Evolutionary conservation across 2,329 filamentous ascomycete genomes (phyloP).

Genomic region (Botrytis hyacinthi): DNA sequence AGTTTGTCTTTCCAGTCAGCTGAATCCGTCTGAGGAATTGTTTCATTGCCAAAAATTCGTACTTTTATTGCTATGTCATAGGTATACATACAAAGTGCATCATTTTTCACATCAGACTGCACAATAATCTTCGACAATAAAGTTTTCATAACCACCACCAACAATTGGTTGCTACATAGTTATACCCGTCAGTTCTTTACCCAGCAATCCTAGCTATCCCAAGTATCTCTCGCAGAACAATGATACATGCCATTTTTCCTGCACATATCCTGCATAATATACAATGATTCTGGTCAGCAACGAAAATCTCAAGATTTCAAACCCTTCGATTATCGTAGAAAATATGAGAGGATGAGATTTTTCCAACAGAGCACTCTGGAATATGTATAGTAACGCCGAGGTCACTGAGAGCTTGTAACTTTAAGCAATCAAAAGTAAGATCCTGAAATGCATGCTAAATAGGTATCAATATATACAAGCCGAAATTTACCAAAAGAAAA

Average conservation of each 20-base stretch:
- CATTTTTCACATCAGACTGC: neutral
- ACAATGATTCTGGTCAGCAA: neutral
- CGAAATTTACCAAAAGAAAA: neutral
- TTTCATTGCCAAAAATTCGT: neutral
- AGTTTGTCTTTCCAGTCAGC: neutral
- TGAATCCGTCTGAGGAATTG: neutral
- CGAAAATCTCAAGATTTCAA: neutral
- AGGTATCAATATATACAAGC: neutral
- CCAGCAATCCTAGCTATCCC: too few relatives aligned
- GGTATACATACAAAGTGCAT: neutral
- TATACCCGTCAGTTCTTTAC: neutral
- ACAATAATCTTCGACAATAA: neutral
- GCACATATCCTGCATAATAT: too few relatives aligned
- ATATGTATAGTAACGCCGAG: neutral
- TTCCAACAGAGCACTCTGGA: neutral
- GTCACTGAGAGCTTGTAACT: fast-evolving
- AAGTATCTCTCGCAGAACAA: neutral
- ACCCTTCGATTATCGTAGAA: neutral
- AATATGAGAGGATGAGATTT: neutral
- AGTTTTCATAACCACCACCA: neutral
- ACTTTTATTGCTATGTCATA: neutral
- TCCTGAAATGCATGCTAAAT: neutral
- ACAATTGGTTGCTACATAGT: neutral
- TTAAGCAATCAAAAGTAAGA: neutral
- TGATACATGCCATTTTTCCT: too few relatives aligned